Base-by-base conservation (phyloP, 1,139 yeast genomes). In the Pneumocystis carinii region DNA sequence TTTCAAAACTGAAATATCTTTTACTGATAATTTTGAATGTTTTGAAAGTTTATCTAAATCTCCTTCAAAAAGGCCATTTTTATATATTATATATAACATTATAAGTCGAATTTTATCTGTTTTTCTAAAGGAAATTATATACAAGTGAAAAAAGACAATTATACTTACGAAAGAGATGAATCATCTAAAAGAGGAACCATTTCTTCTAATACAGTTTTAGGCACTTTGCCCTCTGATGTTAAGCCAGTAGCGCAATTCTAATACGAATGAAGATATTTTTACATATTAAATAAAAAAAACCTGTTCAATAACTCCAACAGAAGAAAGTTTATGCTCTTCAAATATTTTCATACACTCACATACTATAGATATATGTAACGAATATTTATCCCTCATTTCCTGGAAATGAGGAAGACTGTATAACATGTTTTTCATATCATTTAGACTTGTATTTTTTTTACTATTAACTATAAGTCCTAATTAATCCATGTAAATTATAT, bases 201-300 rank as follows among this genome's bases (percentile, higher is more conserved):
- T 60, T 82, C 84, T 64, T 85, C 87, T 59, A 90, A 85, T 19
- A 90, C 75, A 59, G 81, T 79, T 69, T 83, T 83, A 61, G 82
- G 82, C 66, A 80, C 80, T 60, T 80, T 82, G 2, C 95, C 92
- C 68, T 89, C 87, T 62, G 85, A 78, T 64, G 83, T 83, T 1
- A 83, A 76, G 3, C 95, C 96, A 62, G 84, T 83, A 1, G 89
- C 90, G 67, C 90, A 78, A 27, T 85, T 82, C 74, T 90, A 96
- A 72, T 85, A 10, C 14, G 24, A 12, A 24, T 48, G 10, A 48
- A 48, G 10, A 48, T 29, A 37, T 57, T 19, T 19, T 10, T 57
- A 10, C 8, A 32, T 37, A 38, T 27, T 10, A 29, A 57, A 57
- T 12, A 19, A 42, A 42, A 24, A 10, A 48, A 24, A 57, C 59